These are phyloP conservation scores for Vitis cinerea DNA, from an alignment of 164 flowering plant species.

Conservation along the genomic window DNA sequence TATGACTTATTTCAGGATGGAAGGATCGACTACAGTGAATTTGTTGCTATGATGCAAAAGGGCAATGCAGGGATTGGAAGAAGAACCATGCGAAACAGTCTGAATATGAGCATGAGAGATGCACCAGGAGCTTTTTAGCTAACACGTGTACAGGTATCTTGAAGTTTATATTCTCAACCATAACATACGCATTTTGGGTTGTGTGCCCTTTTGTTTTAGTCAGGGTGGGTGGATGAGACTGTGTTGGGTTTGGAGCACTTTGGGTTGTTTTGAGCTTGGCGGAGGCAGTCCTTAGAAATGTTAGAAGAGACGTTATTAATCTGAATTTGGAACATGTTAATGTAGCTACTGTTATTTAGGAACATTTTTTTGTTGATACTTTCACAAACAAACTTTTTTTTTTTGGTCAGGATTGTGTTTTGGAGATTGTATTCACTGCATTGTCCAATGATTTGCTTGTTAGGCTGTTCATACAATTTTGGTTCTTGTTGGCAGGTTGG, in stretches of 20 bases:
- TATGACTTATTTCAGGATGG: slow-evolving; percentile 67
- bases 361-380: not conserved
- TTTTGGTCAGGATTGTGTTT: not conserved
- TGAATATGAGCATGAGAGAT: slow-evolving; percentile 86
- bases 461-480: not conserved
- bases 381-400: not conserved
- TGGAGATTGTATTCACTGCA: not conserved
- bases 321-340: too few relatives aligned
- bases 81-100: slow-evolving; percentile 87
- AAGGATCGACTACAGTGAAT: slow-evolving; percentile 88
- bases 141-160: slow-evolving; percentile 35
- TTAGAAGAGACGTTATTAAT: too few relatives aligned
- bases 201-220: not conserved
- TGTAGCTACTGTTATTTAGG: not conserved
- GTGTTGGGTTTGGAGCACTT: not conserved
- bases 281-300: not conserved
- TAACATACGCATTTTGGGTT: too few relatives aligned
- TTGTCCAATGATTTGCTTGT: not conserved
- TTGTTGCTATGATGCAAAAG: slow-evolving; percentile 96
- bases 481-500: slow-evolving; percentile 22
- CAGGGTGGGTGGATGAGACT: not conserved
- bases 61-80: slow-evolving; percentile 89
- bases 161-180: not conserved
- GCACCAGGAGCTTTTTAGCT: slow-evolving; percentile 48
- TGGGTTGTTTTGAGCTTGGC: too few relatives aligned